Evolutionary conservation across 139 green algal genomes (phyloP).

Genomic region (Micractinium sp.): DNA sequence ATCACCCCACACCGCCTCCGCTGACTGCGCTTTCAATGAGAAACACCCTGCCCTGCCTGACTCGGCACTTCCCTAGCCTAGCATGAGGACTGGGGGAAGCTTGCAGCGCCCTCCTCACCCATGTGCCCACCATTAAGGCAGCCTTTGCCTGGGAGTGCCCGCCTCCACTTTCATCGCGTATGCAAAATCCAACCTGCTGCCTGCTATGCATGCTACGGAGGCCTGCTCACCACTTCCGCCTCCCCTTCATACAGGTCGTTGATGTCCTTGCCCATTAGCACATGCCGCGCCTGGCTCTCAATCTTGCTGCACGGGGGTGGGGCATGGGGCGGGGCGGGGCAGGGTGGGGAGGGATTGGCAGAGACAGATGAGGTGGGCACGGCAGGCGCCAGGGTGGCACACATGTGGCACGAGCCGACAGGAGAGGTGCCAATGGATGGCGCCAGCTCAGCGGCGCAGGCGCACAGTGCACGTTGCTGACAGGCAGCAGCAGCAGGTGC

Average conservation of each 20-base stretch:
- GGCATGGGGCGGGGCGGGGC: background rate
- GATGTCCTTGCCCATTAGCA: conserved; percentile 48
- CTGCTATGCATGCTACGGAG: background rate
- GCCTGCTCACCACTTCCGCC: background rate
- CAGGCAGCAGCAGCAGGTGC: background rate
- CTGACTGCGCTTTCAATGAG: too few relatives aligned
- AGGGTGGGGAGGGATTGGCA: background rate
- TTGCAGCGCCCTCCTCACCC: too few relatives aligned
- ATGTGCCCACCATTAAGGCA: too few relatives aligned
- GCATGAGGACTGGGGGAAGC: too few relatives aligned
- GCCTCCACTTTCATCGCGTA: too few relatives aligned
- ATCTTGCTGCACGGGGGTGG: conserved; percentile 43
- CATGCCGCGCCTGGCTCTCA: conserved; percentile 56
- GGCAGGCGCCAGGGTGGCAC: too few relatives aligned
- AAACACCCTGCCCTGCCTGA: too few relatives aligned
- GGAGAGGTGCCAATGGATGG: background rate
- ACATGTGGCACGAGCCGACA: background rate
- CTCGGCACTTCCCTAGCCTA: too few relatives aligned
- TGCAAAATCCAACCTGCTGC: too few relatives aligned
- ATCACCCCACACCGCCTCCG: too few relatives aligned
- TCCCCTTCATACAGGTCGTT: conserved; percentile 54
- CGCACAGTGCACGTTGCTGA: background rate
- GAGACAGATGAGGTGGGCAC: too few relatives aligned
- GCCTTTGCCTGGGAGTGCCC: too few relatives aligned
- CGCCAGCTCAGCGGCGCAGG: background rate